A percentile compares a stretch with the other conserved stretches of the same genome.
phyloP scores from a whole-genome alignment of 768 basidiomycete genomes.

The Russula ochroleuca region DNA sequence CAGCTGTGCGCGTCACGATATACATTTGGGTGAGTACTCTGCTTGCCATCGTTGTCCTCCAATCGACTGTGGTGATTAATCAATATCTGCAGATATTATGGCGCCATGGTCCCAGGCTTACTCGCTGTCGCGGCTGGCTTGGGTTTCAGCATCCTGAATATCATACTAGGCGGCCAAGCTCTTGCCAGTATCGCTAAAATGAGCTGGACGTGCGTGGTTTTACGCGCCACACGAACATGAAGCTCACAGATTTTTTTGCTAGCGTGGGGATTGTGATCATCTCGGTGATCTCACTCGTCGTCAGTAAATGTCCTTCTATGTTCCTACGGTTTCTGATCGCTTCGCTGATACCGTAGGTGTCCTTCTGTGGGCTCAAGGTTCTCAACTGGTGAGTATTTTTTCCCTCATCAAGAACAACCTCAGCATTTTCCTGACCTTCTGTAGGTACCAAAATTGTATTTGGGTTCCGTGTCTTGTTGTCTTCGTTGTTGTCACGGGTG shows the following conservation, averaged over 20 bases:
- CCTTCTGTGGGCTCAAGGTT: slow-evolving; percentile 64
- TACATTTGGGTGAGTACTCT: slow-evolving; percentile 45
- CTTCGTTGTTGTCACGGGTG: slow-evolving; percentile 64
- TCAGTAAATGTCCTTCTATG: slow-evolving; percentile 18
- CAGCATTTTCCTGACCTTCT: neutral
- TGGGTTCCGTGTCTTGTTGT: slow-evolving; percentile 76
- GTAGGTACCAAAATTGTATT: slow-evolving; percentile 66
- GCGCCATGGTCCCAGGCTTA: slow-evolving; percentile 44
- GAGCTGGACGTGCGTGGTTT: slow-evolving; percentile 45
- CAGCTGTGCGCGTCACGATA: slow-evolving; percentile 76
- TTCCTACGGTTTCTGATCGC: neutral
- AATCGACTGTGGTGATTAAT: neutral
- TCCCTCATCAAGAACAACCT: no score
- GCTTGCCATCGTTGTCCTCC: slow-evolving; percentile 25
- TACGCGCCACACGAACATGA: neutral
- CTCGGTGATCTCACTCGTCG: slow-evolving; percentile 57
- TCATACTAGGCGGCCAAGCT: slow-evolving; percentile 60
- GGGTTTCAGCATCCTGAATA: slow-evolving; percentile 56
- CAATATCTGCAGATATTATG: slow-evolving; percentile 47
- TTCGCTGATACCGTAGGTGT: slow-evolving; percentile 37
- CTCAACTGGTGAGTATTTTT: slow-evolving; percentile 45
- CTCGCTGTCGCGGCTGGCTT: slow-evolving; percentile 49
- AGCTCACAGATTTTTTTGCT: neutral
- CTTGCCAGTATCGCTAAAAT: slow-evolving; percentile 49
- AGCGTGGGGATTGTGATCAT: slow-evolving; percentile 78